Base-by-base conservation (phyloP, 1,139 yeast species). In the Saccharomyces hybrid region DNA sequence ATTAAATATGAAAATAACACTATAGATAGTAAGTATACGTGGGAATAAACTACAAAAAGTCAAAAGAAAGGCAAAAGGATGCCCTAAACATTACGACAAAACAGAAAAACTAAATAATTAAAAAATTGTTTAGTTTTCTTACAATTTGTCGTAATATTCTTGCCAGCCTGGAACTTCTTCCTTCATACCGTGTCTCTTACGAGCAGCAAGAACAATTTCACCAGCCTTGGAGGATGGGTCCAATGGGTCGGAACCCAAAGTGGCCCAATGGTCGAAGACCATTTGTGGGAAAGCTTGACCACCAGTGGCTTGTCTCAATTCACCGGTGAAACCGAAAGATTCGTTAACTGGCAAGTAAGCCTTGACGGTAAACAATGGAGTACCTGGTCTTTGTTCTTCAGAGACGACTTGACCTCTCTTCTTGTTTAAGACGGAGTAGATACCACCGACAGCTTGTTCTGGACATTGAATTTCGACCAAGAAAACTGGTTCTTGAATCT, bases 281-380 rank as follows among this genome's bases (percentile, higher is more conserved):
- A 93, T 84, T 83, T 91, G 98, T 81, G 99, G 99, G 98, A 93
- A 93, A 78, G 99, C 99, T 85, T 93, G 99, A 80, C 99, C 99
- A 88, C 97, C 97, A 73, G 99, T 93, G 74, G 98, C 97, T 82
- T 91, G 97, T 86, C 99, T 90, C 76, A 93, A 88, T 75, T 90
- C 96, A 81, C 95, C 93, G 72, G 97, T 87, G 97, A 93, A 93
- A 87, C 99, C 99, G 86, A 93, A 93, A 61, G 99, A 93, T 84
- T 93, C 99, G 82, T 93, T 93, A 73, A 93, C 98, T 78, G 99
- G 99, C 80, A 91, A 83, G 95, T 89, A 88, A 72, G 98, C 98
- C 88, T 91, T 91, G 78, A 91, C 95, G 73, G 96, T 90, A 84
- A 91, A 91, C 81, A 91, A 85, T 79, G 98, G 98, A 71, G 98